Conservation (phyloP, 768 basidiomycete genomes). For the Russula dissimulans region DNA sequence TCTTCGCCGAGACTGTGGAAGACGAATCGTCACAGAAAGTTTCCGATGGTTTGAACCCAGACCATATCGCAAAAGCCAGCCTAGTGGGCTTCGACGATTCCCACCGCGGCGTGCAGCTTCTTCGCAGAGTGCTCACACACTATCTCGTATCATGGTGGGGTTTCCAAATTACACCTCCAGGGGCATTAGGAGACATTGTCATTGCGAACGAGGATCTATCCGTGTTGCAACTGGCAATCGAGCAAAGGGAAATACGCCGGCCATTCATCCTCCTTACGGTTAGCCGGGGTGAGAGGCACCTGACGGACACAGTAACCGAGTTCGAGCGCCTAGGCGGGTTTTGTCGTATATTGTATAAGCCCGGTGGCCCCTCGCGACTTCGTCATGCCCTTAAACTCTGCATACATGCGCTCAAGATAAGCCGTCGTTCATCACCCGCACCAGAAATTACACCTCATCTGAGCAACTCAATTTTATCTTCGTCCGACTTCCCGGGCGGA, state of each 20-base stretch:
- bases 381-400: conserved; percentile 55
- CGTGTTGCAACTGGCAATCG: conserved; percentile 47
- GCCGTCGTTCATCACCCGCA: conserved; percentile 27
- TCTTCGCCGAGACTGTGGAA: conserved; percentile 57
- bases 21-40: conserved; percentile 20
- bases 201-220: conserved; percentile 73
- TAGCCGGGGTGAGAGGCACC: conserved; percentile 51
- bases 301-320: conserved; percentile 55
- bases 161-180: conserved; percentile 38
- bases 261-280: conserved; percentile 74
- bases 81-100: conserved; percentile 61
- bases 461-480: neutral
- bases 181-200: conserved; percentile 57
- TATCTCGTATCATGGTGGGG: conserved; percentile 76
- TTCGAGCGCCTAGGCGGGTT: conserved; percentile 79
- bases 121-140: conserved; percentile 49
- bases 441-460: conserved; percentile 6
- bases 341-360: conserved; percentile 85
- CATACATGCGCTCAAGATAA: conserved; percentile 46
- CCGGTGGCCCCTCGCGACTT: conserved; percentile 73
- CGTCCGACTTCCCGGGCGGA: neutral
- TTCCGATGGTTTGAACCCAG: conserved; percentile 22
- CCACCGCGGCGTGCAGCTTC: conserved; percentile 58
- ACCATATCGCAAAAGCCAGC: conserved; percentile 36
- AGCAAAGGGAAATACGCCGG: conserved; percentile 43